These are phyloP conservation scores for Linnemannia hyalina DNA, from an alignment of 192 early-diverging fungal species.

Conservation along the genomic window DNA sequence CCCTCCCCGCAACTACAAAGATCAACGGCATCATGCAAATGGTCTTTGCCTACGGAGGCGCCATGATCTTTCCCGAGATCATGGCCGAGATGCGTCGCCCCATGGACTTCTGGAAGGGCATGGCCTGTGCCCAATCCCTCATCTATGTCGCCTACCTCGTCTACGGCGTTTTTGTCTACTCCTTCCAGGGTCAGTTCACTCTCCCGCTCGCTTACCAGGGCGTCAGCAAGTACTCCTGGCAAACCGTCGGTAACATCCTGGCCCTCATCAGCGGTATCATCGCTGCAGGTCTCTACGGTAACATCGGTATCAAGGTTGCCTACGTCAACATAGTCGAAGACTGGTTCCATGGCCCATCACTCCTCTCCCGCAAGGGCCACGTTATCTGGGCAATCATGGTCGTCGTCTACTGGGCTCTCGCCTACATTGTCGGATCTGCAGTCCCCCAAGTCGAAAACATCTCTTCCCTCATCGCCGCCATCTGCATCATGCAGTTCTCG, in stretches of 20 bases:
- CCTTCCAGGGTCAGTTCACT: conserved; percentile 39
- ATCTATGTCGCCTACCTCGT: conserved; percentile 26
- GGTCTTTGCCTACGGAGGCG: conserved; percentile 36
- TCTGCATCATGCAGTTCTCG: conserved; percentile 43
- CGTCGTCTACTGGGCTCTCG: conserved; percentile 33
- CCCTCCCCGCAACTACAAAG: neutral
- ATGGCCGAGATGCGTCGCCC: conserved; percentile 42
- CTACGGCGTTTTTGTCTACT: conserved; percentile 37
- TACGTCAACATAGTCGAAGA: conserved; percentile 30
- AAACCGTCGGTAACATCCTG: conserved; percentile 19
- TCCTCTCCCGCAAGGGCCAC: conserved; percentile 13
- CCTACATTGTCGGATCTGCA: conserved; percentile 29
- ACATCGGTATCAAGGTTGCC: conserved; percentile 33
- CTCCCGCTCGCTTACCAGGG: conserved; percentile 25
- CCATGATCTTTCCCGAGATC: conserved; percentile 40
- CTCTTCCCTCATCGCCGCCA: conserved; percentile 29
- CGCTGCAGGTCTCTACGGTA: conserved; percentile 37
- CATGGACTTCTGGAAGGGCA: conserved; percentile 37
- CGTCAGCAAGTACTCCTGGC: conserved; percentile 20
- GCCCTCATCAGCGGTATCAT: conserved; percentile 22
- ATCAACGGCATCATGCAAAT: conserved; percentile 38
- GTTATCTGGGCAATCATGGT: conserved; percentile 29
- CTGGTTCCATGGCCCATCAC: conserved; percentile 14
- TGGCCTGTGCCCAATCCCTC: conserved; percentile 22
- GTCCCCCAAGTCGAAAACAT: conserved; percentile 35